A percentile compares a stretch with the other conserved stretches of the same genome.
These are phyloP conservation scores for Striga asiatica DNA, from an alignment of 257 asterid genomes.

Conservation along the genomic window DNA sequence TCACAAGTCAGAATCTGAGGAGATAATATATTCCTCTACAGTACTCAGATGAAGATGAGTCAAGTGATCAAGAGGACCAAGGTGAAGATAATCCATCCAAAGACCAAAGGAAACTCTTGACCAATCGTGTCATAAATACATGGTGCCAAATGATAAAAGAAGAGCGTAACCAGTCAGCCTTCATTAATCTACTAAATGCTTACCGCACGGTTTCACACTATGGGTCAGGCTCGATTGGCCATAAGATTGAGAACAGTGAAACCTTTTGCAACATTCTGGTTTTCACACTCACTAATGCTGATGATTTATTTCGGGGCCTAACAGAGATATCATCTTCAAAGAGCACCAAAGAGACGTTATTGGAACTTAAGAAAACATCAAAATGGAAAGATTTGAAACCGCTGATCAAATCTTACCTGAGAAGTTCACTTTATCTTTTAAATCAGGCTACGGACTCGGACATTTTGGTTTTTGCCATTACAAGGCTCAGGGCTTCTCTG, in stretches of 20 bases:
- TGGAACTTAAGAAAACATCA: conserved; percentile 46
- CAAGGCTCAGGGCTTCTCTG: conserved; percentile 54
- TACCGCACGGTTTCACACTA: conserved; percentile 88
- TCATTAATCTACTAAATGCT: conserved; percentile 66
- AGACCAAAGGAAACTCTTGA: conserved; percentile 36
- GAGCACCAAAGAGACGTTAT: conserved; percentile 37
- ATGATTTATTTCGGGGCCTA: conserved; percentile 47
- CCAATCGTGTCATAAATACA: conserved; percentile 31
- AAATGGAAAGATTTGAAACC: conserved; percentile 57
- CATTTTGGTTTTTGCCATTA: conserved; percentile 58
- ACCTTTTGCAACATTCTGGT: conserved; percentile 51
- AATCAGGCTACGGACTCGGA: conserved; percentile 72
- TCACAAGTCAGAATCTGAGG: not conserved
- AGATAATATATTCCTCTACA: conserved; percentile 17
- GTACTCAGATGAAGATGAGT: conserved; percentile 75
- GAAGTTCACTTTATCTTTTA: conserved; percentile 74
- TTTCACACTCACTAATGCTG: conserved; percentile 59
- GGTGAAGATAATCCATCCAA: conserved; percentile 30
- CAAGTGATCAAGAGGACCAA: conserved; percentile 31
- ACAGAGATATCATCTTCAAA: conserved; percentile 46
- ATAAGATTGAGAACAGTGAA: conserved; percentile 47
- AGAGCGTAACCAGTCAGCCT: conserved; percentile 40
- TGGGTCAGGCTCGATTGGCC: conserved; percentile 61
- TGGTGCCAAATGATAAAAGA: conserved; percentile 60
- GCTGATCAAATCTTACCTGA: conserved; percentile 60